Conservation (phyloP, 2,329 filamentous ascomycete species). For the Geosmithia morbida region DNA sequence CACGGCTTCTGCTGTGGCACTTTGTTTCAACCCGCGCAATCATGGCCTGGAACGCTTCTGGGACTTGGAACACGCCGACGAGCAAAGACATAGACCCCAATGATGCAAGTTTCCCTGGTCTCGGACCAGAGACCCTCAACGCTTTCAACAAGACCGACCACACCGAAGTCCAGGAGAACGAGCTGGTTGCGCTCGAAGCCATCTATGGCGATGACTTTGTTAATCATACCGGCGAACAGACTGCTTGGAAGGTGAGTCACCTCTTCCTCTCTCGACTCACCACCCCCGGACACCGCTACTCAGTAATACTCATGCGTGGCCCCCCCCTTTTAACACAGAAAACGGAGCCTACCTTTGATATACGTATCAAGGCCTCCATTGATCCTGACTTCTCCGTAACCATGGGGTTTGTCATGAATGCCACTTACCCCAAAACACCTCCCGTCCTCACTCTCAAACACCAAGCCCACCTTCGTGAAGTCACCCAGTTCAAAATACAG, state of each 20-base stretch:
- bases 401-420: conserved; percentile 68
- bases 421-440: conserved; percentile 78
- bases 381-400: conserved; percentile 58
- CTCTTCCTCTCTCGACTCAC: not conserved
- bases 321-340: conserved; percentile 31
- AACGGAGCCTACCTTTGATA: conserved; percentile 70
- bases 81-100: conserved; percentile 20
- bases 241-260: conserved; percentile 67
- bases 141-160: conserved; percentile 46
- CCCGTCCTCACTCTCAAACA: conserved; percentile 59
- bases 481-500: conserved; percentile 56
- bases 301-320: conserved; percentile 8
- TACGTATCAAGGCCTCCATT: conserved; percentile 59
- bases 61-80: conserved; percentile 32
- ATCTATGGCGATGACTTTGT: conserved; percentile 86
- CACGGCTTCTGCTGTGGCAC: conserved; percentile 39
- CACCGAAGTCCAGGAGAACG: conserved; percentile 73
- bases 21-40: conserved; percentile 18
- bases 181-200: conserved; percentile 70
- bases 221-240: conserved; percentile 52
- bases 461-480: conserved; percentile 49
- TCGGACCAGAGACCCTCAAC: conserved; percentile 27
- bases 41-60: conserved; percentile 38
- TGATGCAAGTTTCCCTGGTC: conserved; percentile 36
- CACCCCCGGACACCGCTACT: conserved; percentile 4